Evolutionary conservation across 2,329 filamentous ascomycete genomes (phyloP), one percentile per base, ranked within the genome.

Genomic region (Paracamarosporium sp.): DNA sequence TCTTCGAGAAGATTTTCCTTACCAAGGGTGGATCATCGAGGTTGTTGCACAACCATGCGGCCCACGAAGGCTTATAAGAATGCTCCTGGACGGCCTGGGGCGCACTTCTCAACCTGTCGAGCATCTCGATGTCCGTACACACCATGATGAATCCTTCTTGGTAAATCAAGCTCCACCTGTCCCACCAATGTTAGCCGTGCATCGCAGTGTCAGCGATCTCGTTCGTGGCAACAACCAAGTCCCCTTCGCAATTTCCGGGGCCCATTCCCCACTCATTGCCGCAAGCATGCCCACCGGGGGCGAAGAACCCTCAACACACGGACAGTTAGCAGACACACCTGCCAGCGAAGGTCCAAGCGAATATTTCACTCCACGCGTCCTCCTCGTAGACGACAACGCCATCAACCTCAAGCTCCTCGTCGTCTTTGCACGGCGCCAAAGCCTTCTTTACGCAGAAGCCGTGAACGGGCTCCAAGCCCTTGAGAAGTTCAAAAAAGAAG

Each of bases 401-500:
- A 74, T 74, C 62, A 75, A 75, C 46, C 65, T 73, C 35, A 73
- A 72, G 44, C 66, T 74, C 24, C 65, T 75, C 28, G 71, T 78
- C 17, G 80, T 81, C 65, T 83, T 82, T 46, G 67, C 69, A n/a
- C 68, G 68, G 45, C 71, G 71, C 11, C 65, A 74, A 52, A 62
- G 61, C 4, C 57, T 72, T 4, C 63, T 61, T 15, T 74, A 70
- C 55, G 54, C 53, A 6, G 66, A 72, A 60, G 72, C 74, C 2
- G 62, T 57, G 7, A 74, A 76, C 52, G 74, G 74, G 12, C 69
- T 74, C 22, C 63, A 75, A 60, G 74, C 74, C 0, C 53, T 74
- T 7, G 61, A 72, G 11, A 62, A 53, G 0, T 74, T 55, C 56
- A 71, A 70, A 41, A 40, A 47, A 1, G 61, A 67, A 53, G 65